Evolutionary conservation across 805 yeast genomes (phyloP).

Genomic region (Saccharomycopsis vini): DNA sequence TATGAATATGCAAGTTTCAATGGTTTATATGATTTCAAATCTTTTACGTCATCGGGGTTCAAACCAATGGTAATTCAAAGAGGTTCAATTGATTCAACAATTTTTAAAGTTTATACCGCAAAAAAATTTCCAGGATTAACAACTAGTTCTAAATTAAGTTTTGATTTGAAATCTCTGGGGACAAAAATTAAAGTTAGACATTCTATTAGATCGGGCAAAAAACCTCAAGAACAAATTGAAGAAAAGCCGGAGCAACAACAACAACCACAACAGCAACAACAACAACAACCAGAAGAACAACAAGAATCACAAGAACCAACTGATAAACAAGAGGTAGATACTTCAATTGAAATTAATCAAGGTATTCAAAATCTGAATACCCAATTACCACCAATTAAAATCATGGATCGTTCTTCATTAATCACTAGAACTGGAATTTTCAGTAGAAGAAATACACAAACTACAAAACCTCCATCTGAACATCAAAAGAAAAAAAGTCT

Average conservation of each 20-base stretch:
- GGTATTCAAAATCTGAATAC: too few relatives aligned
- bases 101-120: constrained; percentile 33
- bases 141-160: constrained; percentile 27
- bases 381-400: background rate
- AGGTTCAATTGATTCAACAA: constrained; percentile 25
- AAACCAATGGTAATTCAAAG: constrained; percentile 16
- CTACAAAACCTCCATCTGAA: too few relatives aligned
- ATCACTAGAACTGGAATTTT: constrained; percentile 1
- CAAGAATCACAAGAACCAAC: background rate
- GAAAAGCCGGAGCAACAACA: too few relatives aligned
- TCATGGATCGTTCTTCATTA: background rate
- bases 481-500: too few relatives aligned
- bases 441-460: background rate
- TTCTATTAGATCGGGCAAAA: constrained; percentile 38
- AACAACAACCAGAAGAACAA: background rate
- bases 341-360: too few relatives aligned
- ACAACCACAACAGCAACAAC: background rate
- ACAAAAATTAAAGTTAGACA: constrained; percentile 19
- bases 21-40: constrained; percentile 1
- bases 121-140: constrained; percentile 38
- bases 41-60: constrained; percentile 1
- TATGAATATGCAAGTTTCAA: constrained; percentile 15
- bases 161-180: constrained; percentile 18
- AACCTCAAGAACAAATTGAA: constrained; percentile 2
- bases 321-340: background rate